Evolutionary conservation across 345 rosid species (phyloP), one percentile per base, ranked within the genome.

Genomic region (Brassica rapa): DNA sequence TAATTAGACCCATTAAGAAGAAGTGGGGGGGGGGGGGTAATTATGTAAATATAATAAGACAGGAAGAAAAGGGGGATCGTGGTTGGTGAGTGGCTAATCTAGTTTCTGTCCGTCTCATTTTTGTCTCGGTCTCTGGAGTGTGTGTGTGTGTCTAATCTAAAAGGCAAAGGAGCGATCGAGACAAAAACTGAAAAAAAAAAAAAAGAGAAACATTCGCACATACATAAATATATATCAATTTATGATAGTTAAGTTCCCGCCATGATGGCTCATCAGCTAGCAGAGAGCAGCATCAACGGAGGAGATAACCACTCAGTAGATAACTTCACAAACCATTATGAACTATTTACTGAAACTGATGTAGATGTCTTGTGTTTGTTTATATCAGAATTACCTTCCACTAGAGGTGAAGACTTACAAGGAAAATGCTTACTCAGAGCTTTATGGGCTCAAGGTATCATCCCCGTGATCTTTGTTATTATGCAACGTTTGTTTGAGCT

Each of bases 381-480:
- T 78, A 39, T 79, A 35, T 80, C 90, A 95, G 99, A 88, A 59
- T 80, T 95, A 85, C 98, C 99, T 78, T 88, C 97, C 68, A 89
- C 80, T 75, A 86, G 92, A 87, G 97, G 99, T 60, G 96, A 93
- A 68, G 98, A 95, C 63, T 82, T 95, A 84, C 98, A 93, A 89
- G 81, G 88, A 41, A 95, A 90, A 86, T 91, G 99, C 81, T 85
- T 95, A 74, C 91, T 93, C 66, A 19, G 98, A 93, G 84, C 91
- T 95, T 77, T 91, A 93, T 72, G 98, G 97, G 75, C 82, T 95
- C 60, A 93, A 95, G 94, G 98, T 95, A 83, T 85, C 68, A 9
- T 60, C 21, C 35, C 72, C 11, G 1, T 29, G 5, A 29, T 27
- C 0, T 74, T 80, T 61, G 16, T 66, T 57, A 4, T 59, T 23